Evolutionary conservation across 768 basidiomycete genomes (phyloP), one percentile per base, ranked within the genome.

Genomic region (Glaciozyma antarctica): DNA sequence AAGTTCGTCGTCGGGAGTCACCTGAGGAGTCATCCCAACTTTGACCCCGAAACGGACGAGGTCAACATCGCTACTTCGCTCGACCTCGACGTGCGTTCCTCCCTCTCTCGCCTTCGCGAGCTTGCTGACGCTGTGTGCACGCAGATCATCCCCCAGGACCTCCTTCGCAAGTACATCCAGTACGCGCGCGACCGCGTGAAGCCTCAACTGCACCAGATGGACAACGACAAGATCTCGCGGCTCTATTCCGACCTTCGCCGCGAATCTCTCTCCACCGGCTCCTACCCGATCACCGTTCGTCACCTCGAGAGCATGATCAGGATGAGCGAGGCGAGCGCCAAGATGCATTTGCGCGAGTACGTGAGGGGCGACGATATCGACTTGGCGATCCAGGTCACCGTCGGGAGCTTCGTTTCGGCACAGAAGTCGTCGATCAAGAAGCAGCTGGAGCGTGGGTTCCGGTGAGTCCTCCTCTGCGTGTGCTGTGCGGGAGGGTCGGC

Each of bases 341-440:
- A 94, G 81, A 98, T 99, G 95, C 86, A 93, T 57, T 79, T 99
- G 67, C 82, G 95, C 60, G 94, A 98, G 77, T 97, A 90, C 74
- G 95, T 98, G 41, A 84, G 95, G 54, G 81, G 86, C 47, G 95
- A 98, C 76, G 95, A 99, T 75, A 91, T 99, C 72, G 92, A 99
- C 76, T 79, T 98, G 59, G 94, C 95, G 2, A 98, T 99, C 68
- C 90, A 90, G 73, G 93, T 97, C 55, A 88, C 90, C 5, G 85
- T 99, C 34, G 86, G 86, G 60, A 92, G 89, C 78, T 99, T 99
- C 76, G 90, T 99, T 64, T 93, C 78, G 71, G 88, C 95, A 32
- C 95, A 99, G 77, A 99, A 99, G 81, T 86, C 92, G 83, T 90
- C 88, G 64, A 94, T 98, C 80, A 97, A 97, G 82, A 95, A 91